Percentiles rank a stretch among this genome's conserved stretches.
Conservation (phyloP, 2,329 filamentous ascomycete species). For the Fusarium sp. region DNA sequence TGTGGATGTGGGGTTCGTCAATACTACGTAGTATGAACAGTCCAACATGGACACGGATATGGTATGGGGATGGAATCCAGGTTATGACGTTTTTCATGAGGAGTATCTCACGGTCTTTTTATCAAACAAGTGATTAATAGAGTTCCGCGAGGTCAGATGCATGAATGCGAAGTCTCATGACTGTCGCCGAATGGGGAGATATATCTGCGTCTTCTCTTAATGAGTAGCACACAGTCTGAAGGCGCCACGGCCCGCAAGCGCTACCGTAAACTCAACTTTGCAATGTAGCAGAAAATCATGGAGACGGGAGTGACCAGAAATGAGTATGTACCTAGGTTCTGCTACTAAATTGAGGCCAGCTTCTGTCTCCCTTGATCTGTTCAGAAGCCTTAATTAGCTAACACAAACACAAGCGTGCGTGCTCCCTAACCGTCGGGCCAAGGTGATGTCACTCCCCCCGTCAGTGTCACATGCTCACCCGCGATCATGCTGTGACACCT, state of each 20-base stretch:
- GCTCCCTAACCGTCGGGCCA: constrained; percentile 1
- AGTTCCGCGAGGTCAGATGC: background rate
- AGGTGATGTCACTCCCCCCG: constrained; percentile 37
- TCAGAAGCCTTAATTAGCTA: background rate
- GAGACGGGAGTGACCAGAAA: constrained; percentile 18
- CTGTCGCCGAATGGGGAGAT: constrained; percentile 18
- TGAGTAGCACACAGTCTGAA: constrained; percentile 14
- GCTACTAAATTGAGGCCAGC: constrained; percentile 8
- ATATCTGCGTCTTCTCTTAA: constrained; percentile 1
- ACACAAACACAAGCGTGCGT: background rate
- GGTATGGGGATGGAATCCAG: background rate
- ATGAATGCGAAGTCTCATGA: constrained; percentile 1
- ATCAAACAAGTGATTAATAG: background rate
- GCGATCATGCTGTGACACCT: constrained; percentile 36
- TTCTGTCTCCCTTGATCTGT: background rate
- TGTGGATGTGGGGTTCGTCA: constrained; percentile 23
- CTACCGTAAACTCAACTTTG: constrained; percentile 29
- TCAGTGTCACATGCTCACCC: constrained; percentile 43
- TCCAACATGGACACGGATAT: constrained; percentile 4
- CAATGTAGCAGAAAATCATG: constrained; percentile 1
- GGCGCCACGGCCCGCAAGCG: constrained; percentile 34
- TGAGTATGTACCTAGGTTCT: too few relatives aligned
- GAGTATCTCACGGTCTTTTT: background rate
- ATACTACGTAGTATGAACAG: too few relatives aligned
- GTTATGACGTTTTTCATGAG: background rate